These are phyloP conservation scores for Fraxinus greggii DNA, from an alignment of 305 asterid species.

Conservation along the genomic window DNA sequence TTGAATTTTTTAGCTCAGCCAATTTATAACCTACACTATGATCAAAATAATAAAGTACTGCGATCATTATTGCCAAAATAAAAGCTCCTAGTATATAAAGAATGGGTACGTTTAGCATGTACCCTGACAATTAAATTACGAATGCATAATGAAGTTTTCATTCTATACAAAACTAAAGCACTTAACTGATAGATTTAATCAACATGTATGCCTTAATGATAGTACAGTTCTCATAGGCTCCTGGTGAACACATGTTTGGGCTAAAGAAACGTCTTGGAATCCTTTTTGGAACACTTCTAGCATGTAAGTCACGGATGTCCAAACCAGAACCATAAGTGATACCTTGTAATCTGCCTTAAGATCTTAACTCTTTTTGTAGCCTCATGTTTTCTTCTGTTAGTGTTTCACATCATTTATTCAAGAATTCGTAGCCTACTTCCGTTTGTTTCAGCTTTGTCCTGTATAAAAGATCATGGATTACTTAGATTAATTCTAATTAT, in stretches of 20 bases:
- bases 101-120: conserved; percentile 70
- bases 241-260: conserved; percentile 94
- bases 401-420: conserved; percentile 72
- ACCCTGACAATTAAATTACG: conserved; percentile 41
- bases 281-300: conserved; percentile 68
- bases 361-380: conserved; percentile 74
- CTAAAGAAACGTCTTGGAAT: conserved; percentile 85
- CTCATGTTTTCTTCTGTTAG: conserved; percentile 71
- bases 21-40: too few species aligned
- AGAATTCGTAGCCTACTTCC: conserved; percentile 71
- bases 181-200: not conserved
- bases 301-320: too few species aligned
- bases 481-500: not conserved
- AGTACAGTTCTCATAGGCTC: conserved; percentile 85
- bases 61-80: too few species aligned
- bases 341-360: conserved; percentile 38
- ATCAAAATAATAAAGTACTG: too few species aligned
- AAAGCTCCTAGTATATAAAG: conserved; percentile 68
- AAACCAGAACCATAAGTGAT: too few species aligned
- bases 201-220: conserved; percentile 61
- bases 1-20: too few species aligned
- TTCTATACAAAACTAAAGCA: not conserved
- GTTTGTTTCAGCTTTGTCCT: conserved; percentile 89
- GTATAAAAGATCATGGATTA: not conserved
- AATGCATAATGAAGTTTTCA: conserved; percentile 15